A percentile compares a stretch with the other conserved stretches of the same genome.
Evolutionary conservation across 1,284 basidiomycete species (phyloP).

Genomic region (Irpex rosettiformis): DNA sequence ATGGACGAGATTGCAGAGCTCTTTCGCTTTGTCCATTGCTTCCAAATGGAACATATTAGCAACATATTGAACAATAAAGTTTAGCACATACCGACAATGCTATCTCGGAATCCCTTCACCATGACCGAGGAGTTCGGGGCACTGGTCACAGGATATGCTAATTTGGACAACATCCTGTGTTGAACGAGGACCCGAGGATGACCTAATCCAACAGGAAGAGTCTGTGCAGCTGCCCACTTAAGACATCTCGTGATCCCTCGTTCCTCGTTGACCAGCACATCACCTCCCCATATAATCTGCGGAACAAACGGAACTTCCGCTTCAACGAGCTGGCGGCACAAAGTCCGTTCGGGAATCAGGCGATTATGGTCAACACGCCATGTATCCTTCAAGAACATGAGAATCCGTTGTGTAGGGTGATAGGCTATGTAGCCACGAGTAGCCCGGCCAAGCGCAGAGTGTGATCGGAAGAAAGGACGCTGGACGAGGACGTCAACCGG

Average conservation of each 20-base stretch:
- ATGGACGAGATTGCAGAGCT: not conserved
- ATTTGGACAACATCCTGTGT: not conserved
- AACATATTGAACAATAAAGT: not conserved
- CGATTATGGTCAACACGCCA: not conserved
- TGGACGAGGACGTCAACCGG: constrained; percentile 1
- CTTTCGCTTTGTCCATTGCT: not conserved
- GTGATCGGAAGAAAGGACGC: not conserved
- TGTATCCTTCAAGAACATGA: constrained; percentile 3
- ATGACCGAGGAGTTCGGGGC: not conserved
- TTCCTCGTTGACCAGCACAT: not conserved
- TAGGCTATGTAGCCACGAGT: constrained; percentile 5
- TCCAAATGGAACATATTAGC: not conserved
- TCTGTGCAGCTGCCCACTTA: not conserved
- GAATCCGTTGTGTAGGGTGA: not conserved
- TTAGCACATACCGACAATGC: not conserved
- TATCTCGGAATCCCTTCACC: not conserved
- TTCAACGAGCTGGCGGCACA: not conserved
- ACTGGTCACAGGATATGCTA: not conserved
- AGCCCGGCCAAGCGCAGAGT: not conserved
- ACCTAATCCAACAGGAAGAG: not conserved
- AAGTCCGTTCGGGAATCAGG: not conserved
- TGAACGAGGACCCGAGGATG: not conserved
- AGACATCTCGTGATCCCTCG: not conserved
- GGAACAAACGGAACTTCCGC: not conserved
- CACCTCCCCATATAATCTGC: not conserved